Percentiles rank a stretch among this genome's conserved stretches.
Conservation (phyloP, 2,329 filamentous ascomycete species). For the Beauveria asiatica region DNA sequence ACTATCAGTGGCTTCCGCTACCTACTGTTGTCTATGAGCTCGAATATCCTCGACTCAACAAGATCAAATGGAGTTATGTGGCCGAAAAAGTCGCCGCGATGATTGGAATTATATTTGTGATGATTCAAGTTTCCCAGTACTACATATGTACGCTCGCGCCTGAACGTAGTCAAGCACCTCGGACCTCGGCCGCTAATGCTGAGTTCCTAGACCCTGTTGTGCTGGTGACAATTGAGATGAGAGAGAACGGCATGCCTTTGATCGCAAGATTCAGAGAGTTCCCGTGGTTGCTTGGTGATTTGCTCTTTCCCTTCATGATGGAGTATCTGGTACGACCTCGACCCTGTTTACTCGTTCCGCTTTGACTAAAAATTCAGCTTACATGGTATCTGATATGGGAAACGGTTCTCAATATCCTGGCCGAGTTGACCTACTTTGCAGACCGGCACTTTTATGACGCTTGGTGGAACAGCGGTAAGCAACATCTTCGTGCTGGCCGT, state of each 20-base stretch:
- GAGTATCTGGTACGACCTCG: slow-evolving; percentile 51
- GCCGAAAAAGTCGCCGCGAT: slow-evolving; percentile 62
- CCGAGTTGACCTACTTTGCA: slow-evolving; percentile 68
- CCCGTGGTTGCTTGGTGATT: slow-evolving; percentile 65
- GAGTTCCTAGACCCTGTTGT: slow-evolving; percentile 53
- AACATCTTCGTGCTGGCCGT: not conserved
- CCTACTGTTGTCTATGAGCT: slow-evolving; percentile 74
- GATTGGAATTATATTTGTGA: slow-evolving; percentile 65
- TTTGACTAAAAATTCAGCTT: slow-evolving; percentile 29
- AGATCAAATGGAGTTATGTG: slow-evolving; percentile 67
- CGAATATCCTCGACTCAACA: slow-evolving; percentile 61
- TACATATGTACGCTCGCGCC: slow-evolving; percentile 48
- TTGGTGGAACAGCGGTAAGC: slow-evolving; percentile 53
- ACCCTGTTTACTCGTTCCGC: not conserved
- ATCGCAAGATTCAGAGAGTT: slow-evolving; percentile 56
- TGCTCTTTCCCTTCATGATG: slow-evolving; percentile 71
- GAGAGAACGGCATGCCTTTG: slow-evolving; percentile 55
- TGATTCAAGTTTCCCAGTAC: slow-evolving; percentile 69
- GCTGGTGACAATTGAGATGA: slow-evolving; percentile 56
- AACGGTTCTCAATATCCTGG: slow-evolving; percentile 63
- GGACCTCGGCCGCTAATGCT: slow-evolving; percentile 4
- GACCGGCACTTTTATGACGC: slow-evolving; percentile 64
- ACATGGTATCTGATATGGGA: slow-evolving; percentile 80
- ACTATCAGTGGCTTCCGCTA: slow-evolving; percentile 64
- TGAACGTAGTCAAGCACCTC: not conserved